A percentile compares a stretch with the other conserved stretches of the same genome.
Conservation (phyloP, 2,329 filamentous ascomycete species). For the Colletotrichum falcatum region DNA sequence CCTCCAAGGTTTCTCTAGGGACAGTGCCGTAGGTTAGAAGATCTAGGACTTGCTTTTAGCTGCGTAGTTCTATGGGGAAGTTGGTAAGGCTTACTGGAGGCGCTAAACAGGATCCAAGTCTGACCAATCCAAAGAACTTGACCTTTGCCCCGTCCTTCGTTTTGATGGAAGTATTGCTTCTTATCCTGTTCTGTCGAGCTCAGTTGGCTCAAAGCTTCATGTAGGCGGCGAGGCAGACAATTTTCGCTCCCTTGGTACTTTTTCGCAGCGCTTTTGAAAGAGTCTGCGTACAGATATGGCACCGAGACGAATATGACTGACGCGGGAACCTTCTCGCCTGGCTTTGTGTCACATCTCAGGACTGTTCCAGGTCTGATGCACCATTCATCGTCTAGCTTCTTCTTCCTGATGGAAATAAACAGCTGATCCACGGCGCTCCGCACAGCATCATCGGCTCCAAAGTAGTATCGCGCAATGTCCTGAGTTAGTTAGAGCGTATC, state of each 20-base stretch:
- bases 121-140: background rate
- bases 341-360: background rate
- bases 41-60: background rate
- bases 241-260: background rate
- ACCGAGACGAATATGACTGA: background rate
- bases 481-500: background rate
- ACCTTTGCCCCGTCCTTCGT: background rate
- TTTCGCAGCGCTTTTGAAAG: background rate
- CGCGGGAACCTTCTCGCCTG: background rate
- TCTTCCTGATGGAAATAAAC: background rate
- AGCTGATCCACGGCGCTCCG: background rate
- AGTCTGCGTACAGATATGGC: background rate
- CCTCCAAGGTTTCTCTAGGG: background rate
- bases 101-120: background rate
- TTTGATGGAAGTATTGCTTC: background rate
- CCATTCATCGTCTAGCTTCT: background rate
- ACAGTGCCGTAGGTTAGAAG: background rate
- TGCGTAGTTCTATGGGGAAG: background rate
- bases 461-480: background rate
- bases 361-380: background rate
- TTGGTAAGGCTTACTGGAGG: background rate
- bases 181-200: background rate
- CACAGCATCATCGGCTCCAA: background rate
- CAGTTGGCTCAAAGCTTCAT: background rate
- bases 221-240: background rate